Conservation (phyloP, 148 eudicot genomes). For the Camellia lanceoleosa region DNA sequence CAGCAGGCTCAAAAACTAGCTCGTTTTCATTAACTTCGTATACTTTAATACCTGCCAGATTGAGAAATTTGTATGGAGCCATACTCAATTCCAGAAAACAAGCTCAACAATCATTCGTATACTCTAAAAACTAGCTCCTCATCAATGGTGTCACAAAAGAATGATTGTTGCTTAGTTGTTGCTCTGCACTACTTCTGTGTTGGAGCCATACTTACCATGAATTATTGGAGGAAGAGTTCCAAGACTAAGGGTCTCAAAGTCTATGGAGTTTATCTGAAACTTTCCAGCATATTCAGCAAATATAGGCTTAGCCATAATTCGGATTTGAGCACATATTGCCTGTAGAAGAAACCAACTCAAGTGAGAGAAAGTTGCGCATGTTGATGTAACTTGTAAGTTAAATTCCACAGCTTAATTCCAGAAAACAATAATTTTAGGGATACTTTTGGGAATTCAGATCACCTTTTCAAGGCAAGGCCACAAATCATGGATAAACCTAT, state of each 20-base stretch:
- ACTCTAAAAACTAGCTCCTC: background rate
- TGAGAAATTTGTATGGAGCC: background rate
- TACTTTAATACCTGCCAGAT: constrained; percentile 60
- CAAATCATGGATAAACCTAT: constrained; percentile 26
- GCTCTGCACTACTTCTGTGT: background rate
- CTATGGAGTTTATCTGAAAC: constrained; percentile 48
- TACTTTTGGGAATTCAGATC: background rate
- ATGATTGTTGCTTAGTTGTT: background rate
- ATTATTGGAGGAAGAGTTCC: constrained; percentile 73
- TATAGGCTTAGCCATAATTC: constrained; percentile 44
- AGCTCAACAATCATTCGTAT: no score
- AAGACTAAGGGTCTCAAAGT: constrained; percentile 60
- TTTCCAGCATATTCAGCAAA: constrained; percentile 61
- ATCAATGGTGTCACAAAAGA: background rate
- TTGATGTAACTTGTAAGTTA: no score
- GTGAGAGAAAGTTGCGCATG: background rate
- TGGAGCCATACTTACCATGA: constrained; percentile 50
- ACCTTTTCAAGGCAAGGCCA: constrained; percentile 58
- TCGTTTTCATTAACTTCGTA: constrained; percentile 72
- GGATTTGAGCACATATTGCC: constrained; percentile 46
- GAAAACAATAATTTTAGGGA: background rate
- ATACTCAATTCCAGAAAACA: no score
- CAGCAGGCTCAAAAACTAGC: constrained; percentile 63
- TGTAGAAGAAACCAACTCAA: constrained; percentile 13
- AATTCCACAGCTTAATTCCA: background rate